Percentiles rank a stretch among this genome's conserved stretches.
phyloP scores from a whole-genome alignment of 2,329 filamentous ascomycete species.

The Plectosphaerella plurivora region DNA sequence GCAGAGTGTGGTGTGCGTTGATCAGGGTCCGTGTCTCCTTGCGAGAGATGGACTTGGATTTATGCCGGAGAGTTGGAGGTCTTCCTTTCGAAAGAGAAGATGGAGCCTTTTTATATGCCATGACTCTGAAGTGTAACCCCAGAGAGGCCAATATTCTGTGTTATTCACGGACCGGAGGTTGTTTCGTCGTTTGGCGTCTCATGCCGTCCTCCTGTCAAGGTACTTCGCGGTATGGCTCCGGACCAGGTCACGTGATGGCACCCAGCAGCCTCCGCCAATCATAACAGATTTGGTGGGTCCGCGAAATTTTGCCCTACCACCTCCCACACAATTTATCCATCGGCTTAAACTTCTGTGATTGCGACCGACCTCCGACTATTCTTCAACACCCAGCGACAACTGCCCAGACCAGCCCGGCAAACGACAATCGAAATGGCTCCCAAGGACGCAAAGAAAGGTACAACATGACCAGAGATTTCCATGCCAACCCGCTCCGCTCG shows the following conservation, averaged over 20 bases:
- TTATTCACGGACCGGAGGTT: neutral
- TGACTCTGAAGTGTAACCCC: neutral
- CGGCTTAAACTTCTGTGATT: neutral
- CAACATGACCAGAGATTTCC: slow-evolving; percentile 3
- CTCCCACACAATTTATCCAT: slow-evolving; percentile 6
- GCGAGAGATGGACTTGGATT: slow-evolving; percentile 55
- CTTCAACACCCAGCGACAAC: slow-evolving; percentile 6
- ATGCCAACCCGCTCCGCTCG: neutral
- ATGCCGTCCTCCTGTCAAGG: neutral
- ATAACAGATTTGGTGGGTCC: neutral
- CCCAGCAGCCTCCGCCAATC: neutral
- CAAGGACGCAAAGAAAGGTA: slow-evolving; percentile 36
- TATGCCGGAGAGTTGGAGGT: slow-evolving; percentile 46
- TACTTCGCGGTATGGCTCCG: neutral
- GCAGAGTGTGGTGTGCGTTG: slow-evolving; percentile 60
- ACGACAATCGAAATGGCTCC: slow-evolving; percentile 30
- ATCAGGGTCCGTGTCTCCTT: slow-evolving; percentile 62
- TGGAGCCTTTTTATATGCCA: slow-evolving; percentile 8
- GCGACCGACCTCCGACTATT: neutral
- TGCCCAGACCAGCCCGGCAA: slow-evolving; percentile 14
- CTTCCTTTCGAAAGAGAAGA: slow-evolving; percentile 41
- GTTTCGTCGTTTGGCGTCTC: neutral
- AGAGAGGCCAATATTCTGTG: neutral
- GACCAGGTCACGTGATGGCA: neutral
- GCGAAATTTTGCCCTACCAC: neutral